Evolutionary conservation across 1,139 yeast genomes (phyloP).

Genomic region (Yamadazyma conglobata): DNA sequence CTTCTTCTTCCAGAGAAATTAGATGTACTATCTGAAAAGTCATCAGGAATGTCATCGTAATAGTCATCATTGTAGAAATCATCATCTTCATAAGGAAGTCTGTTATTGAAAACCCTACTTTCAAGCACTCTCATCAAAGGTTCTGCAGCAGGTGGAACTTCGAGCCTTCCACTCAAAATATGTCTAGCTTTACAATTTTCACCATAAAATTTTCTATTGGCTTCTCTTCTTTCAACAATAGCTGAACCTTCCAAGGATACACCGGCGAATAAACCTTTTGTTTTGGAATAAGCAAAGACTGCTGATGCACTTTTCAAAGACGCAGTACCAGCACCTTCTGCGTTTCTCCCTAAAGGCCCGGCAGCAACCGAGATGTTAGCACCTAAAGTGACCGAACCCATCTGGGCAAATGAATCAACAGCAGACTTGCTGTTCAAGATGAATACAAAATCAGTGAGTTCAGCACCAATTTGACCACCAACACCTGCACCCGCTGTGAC

Average conservation of each 20-base stretch:
- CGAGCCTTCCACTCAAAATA: slow-evolving; percentile 81
- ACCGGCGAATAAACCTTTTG: slow-evolving; percentile 96
- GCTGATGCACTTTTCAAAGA: slow-evolving; percentile 87
- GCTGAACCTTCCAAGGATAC: slow-evolving; percentile 96
- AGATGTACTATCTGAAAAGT: slow-evolving; percentile 48
- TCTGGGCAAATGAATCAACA: slow-evolving; percentile 89
- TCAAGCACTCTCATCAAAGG: slow-evolving; percentile 83
- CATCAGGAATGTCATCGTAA: slow-evolving; percentile 67
- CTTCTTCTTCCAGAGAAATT: slow-evolving; percentile 29
- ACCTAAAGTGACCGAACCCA: slow-evolving; percentile 92
- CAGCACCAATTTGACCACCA: slow-evolving; percentile 97
- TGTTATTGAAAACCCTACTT: slow-evolving; percentile 75
- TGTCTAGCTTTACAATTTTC: slow-evolving; percentile 78
- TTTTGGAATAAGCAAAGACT: slow-evolving; percentile 88
- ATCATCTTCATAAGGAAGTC: slow-evolving; percentile 47
- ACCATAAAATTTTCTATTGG: slow-evolving; percentile 93
- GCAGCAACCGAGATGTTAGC: slow-evolving; percentile 97
- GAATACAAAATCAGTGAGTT: slow-evolving; percentile 92
- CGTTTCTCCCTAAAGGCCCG: slow-evolving; percentile 96
- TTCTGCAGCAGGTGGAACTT: slow-evolving; percentile 92
- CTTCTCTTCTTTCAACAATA: slow-evolving; percentile 91
- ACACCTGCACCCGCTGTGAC: slow-evolving; percentile 98
- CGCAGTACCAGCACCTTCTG: slow-evolving; percentile 97
- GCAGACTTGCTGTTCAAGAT: slow-evolving; percentile 84
- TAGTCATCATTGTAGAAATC: slow-evolving; percentile 57